A percentile compares a stretch with the other conserved stretches of the same genome.
Conservation (phyloP, 768 basidiomycete species). For the Lactarius tabidus region DNA sequence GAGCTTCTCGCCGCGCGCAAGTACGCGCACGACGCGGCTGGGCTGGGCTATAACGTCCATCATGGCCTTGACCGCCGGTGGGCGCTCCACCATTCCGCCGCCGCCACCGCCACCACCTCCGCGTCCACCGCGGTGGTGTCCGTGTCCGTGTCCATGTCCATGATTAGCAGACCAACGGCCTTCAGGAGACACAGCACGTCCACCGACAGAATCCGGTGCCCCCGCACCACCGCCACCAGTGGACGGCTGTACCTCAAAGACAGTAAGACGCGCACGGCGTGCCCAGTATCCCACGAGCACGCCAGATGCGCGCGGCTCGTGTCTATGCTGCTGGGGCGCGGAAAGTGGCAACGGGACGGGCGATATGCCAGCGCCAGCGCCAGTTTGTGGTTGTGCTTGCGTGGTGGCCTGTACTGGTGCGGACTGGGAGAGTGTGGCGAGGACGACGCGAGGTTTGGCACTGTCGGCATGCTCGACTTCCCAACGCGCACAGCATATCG, state of each 20-base stretch:
- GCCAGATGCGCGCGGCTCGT: constrained; percentile 64
- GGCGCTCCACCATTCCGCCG: constrained; percentile 64
- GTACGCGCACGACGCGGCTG: constrained; percentile 69
- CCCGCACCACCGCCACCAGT: neutral
- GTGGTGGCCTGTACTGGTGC: constrained; percentile 9
- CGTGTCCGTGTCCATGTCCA: constrained; percentile 17
- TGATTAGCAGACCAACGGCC: constrained; percentile 27
- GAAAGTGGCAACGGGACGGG: constrained; percentile 66
- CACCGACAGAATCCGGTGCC: constrained; percentile 9
- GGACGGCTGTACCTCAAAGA: constrained; percentile 54
- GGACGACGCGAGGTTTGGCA: constrained; percentile 46
- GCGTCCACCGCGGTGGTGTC: constrained; percentile 18
- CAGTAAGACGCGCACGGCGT: constrained; percentile 50
- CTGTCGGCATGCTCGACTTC: constrained; percentile 53
- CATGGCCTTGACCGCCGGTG: constrained; percentile 75
- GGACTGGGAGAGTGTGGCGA: constrained; percentile 46
- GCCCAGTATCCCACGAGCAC: constrained; percentile 66
- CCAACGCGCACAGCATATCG: constrained; percentile 80
- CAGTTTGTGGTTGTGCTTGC: neutral
- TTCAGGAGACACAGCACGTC: constrained; percentile 28
- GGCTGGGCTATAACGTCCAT: constrained; percentile 74
- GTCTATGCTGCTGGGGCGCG: constrained; percentile 48
- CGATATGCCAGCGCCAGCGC: constrained; percentile 31
- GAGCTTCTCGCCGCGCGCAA: constrained; percentile 82
- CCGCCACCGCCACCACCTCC: constrained; percentile 31